These are phyloP conservation scores for Linum lewisii DNA, from an alignment of 345 rosid species.

Conservation along the genomic window DNA sequence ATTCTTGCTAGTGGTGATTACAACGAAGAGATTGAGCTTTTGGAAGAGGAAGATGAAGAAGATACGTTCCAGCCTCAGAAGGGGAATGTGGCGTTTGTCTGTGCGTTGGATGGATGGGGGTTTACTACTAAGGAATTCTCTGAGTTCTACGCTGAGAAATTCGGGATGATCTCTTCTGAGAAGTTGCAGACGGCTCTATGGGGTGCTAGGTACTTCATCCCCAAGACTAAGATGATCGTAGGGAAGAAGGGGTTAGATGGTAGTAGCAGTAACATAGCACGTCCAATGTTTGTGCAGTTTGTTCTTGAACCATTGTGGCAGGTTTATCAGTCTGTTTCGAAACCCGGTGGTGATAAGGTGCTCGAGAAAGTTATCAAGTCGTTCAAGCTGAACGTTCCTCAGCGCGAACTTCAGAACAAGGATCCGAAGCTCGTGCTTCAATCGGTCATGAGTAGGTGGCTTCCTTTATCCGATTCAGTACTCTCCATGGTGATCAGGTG, in stretches of 20 bases:
- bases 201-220: constrained; percentile 78
- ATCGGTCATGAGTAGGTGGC: constrained; percentile 85
- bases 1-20: constrained; percentile 46
- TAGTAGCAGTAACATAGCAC: constrained; percentile 47
- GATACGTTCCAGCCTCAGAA: constrained; percentile 90
- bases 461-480: constrained; percentile 77
- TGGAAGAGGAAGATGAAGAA: constrained; percentile 79
- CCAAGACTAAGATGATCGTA: constrained; percentile 74
- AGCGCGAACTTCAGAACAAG: constrained; percentile 82
- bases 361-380: constrained; percentile 63
- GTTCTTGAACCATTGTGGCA: constrained; percentile 94
- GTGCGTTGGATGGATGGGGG: constrained; percentile 96
- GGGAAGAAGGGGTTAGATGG: constrained; percentile 59
- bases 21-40: constrained; percentile 53
- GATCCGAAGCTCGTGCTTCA: constrained; percentile 77
- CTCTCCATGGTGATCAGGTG: constrained; percentile 84
- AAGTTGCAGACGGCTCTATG: constrained; percentile 60
- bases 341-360: constrained; percentile 57
- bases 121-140: constrained; percentile 69
- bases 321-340: constrained; percentile 66
- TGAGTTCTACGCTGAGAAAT: constrained; percentile 65
- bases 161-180: constrained; percentile 55
- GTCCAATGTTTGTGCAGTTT: constrained; percentile 92
- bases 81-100: constrained; percentile 82
- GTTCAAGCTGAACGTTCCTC: constrained; percentile 56